These are phyloP conservation scores for Fomitopsis palustris DNA, from an alignment of 1,284 basidiomycete genomes.

Conservation along the genomic window DNA sequence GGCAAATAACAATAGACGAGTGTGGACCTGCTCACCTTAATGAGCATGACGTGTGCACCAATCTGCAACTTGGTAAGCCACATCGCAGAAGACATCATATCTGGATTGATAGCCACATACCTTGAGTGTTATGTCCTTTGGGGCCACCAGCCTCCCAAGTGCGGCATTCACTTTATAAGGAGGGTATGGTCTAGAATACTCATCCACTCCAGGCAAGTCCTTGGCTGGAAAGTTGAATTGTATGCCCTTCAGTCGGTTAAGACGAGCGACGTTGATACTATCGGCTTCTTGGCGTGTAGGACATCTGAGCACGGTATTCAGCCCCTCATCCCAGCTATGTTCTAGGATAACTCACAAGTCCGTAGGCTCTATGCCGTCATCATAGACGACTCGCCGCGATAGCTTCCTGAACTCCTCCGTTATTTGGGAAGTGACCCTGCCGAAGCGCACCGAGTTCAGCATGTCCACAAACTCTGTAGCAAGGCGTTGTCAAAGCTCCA, in stretches of 20 bases:
- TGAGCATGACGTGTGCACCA: slow-evolving; percentile 74
- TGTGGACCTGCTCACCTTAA: slow-evolving; percentile 46
- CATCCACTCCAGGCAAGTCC: slow-evolving; percentile 33
- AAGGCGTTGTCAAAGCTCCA: background rate
- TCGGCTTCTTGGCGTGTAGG: slow-evolving; percentile 65
- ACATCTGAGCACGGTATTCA: slow-evolving; percentile 39
- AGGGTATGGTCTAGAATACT: slow-evolving; percentile 12
- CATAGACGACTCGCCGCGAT: slow-evolving; percentile 57
- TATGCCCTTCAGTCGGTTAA: slow-evolving; percentile 32
- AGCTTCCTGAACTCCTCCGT: slow-evolving; percentile 57
- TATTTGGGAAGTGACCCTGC: slow-evolving; percentile 41
- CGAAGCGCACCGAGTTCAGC: slow-evolving; percentile 71
- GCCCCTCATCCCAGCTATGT: slow-evolving; percentile 9
- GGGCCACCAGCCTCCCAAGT: slow-evolving; percentile 29
- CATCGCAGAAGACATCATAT: too few species aligned
- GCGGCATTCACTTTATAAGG: slow-evolving; percentile 21
- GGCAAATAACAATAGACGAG: background rate
- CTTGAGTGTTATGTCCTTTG: slow-evolving; percentile 28
- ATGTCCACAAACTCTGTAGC: slow-evolving; percentile 59
- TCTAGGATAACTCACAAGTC: slow-evolving; percentile 56
- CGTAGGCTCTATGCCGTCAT: slow-evolving; percentile 78
- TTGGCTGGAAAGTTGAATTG: slow-evolving; percentile 33
- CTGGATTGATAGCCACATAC: slow-evolving; percentile 7
- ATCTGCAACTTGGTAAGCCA: slow-evolving; percentile 20
- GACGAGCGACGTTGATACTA: slow-evolving; percentile 46